phyloP scores from a whole-genome alignment of 2,329 filamentous ascomycete genomes.

The Pseudogymnoascus sp. region DNA sequence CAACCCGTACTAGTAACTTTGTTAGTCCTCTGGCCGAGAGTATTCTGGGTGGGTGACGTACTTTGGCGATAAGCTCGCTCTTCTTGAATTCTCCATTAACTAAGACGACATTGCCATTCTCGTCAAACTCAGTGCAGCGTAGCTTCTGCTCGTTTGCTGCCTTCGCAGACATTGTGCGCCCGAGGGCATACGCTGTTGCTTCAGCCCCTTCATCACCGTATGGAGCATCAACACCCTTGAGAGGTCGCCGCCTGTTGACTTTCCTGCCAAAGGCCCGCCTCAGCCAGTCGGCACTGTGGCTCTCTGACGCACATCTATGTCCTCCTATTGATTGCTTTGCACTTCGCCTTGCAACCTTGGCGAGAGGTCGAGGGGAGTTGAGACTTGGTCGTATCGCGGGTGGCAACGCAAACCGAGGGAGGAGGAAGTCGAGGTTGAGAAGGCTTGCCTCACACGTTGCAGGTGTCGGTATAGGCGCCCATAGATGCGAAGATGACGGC shows the following conservation, averaged over 20 bases:
- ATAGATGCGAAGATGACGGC: constrained; percentile 16
- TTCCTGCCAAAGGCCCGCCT: constrained; percentile 7
- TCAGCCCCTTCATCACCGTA: constrained; percentile 48
- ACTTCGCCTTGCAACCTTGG: not conserved
- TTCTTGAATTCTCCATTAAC: constrained; percentile 97
- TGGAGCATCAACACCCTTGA: constrained; percentile 52
- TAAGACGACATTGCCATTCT: constrained; percentile 81
- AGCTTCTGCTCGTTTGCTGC: constrained; percentile 77
- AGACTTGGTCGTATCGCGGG: not conserved
- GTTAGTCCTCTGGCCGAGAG: constrained; percentile 13
- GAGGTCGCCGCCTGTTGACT: constrained; percentile 24
- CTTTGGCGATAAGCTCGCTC: constrained; percentile 91
- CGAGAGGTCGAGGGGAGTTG: not conserved
- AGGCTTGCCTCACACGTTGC: constrained; percentile 20
- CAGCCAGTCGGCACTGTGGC: constrained; percentile 7
- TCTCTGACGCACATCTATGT: constrained; percentile 18
- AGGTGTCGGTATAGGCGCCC: constrained; percentile 15
- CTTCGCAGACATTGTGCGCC: constrained; percentile 63
- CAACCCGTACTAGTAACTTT: constrained; percentile 63
- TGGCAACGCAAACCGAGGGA: constrained; percentile 15
- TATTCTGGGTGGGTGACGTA: constrained; percentile 30
- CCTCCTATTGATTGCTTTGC: constrained; percentile 12
- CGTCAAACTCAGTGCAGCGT: constrained; percentile 91
- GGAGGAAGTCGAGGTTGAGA: constrained; percentile 23
- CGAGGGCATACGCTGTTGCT: constrained; percentile 58